Evolutionary conservation across 192 early-diverging fungal genomes (phyloP), one percentile per base, ranked within the genome.

Genomic region (Dissophora globulifera): DNA sequence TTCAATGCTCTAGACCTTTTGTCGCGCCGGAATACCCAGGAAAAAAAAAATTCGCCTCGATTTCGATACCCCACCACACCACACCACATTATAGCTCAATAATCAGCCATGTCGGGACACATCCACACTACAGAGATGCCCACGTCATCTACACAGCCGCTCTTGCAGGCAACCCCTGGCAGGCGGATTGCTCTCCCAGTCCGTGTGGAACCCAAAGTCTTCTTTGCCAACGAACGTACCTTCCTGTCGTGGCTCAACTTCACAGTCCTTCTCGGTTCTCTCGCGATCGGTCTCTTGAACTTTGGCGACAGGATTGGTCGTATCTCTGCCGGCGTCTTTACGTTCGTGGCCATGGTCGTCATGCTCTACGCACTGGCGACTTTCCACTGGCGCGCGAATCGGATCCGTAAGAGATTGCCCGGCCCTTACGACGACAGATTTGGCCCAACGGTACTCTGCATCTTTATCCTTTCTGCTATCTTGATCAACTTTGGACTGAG

Each of bases 171-270:
- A 3, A 22, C 50, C 20, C 60, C 67, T 11, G 78, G 79, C 69
- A 92, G 87, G 82, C 89, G 92, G 42, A 92, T 93, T 50, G 90
- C 87, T 25, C 74, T 92, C n/a, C 92, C 92, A 10, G 88, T 90
- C 15, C 86, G 91, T 2, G 86, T 94, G 16, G 92, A 95, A 54
- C 93, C 93, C 50, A 97, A 97, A 66, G 91, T 96, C 20, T 96
- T 95, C 72, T 96, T 97, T 79, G 94, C 94, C 42, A 97, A 97
- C 75, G 95, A 97, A 80, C 87, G 95, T 42, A 97, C 95, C 3
- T 95, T 96, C 59, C 79, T 96, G 38, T 90, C 94, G 2, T 97
- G 94, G 94, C 82, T 95, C 40, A 91, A 93, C 74, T 93, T 95
- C 71, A 86, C 91, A 0, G 88, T 91, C 32, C 85, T 94, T 9